phyloP scores from a whole-genome alignment of 345 rosid genomes.

The Syzygium grande region DNA sequence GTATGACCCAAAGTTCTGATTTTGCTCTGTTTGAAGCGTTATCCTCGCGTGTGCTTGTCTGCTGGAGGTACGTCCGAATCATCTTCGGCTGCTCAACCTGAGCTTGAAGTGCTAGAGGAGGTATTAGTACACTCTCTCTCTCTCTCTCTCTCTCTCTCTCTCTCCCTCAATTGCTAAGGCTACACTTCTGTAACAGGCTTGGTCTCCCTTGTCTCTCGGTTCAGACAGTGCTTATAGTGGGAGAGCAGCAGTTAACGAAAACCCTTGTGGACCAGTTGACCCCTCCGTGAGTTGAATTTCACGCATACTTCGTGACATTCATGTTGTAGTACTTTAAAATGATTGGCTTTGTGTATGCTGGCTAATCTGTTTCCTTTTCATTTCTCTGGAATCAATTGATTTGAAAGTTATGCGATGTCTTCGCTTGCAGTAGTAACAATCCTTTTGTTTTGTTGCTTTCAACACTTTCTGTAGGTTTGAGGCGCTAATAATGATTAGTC shows the following conservation, averaged over 20 bases:
- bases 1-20: neutral
- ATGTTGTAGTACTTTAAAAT: neutral
- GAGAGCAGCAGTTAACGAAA: conserved; percentile 21
- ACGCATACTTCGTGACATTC: neutral
- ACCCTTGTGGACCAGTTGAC: conserved; percentile 22
- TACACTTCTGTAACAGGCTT: conserved; percentile 26
- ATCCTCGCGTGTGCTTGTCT: conserved; percentile 24
- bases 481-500: neutral
- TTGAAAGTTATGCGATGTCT: neutral
- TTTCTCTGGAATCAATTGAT: neutral
- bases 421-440: neutral
- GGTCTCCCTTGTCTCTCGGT: conserved; percentile 56
- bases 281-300: conserved; percentile 20
- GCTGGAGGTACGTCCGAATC: conserved; percentile 12
- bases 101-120: conserved; percentile 39
- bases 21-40: conserved; percentile 21
- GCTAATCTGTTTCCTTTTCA: neutral
- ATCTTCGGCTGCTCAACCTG: conserved; percentile 6
- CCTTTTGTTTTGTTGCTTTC: neutral
- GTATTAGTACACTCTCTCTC: conserved; percentile 9
- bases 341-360: neutral
- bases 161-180: neutral
- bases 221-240: conserved; percentile 26
- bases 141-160: neutral
- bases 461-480: neutral